Evolutionary conservation across 495 filamentous ascomycete genomes (phyloP).

Genomic region (Penicillium robsamsonii): DNA sequence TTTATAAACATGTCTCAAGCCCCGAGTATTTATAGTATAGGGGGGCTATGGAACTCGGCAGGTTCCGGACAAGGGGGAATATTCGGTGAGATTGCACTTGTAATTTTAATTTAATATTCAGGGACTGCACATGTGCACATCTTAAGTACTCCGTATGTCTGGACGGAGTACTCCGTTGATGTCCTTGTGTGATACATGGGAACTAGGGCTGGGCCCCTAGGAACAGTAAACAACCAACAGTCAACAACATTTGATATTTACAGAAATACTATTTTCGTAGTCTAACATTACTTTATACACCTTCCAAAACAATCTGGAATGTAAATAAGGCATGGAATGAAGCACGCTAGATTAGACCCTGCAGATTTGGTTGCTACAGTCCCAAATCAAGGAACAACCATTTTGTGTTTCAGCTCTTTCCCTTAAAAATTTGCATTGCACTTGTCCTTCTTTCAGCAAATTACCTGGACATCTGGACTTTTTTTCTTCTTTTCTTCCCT

Average conservation of each 20-base stretch:
- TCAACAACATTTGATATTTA: background rate
- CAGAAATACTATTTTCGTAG: too few species aligned
- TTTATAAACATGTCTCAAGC: constrained; percentile 6
- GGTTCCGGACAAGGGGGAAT: constrained; percentile 11
- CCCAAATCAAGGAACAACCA: constrained; percentile 16
- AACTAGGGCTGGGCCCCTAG: constrained; percentile 11
- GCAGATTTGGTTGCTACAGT: constrained; percentile 19
- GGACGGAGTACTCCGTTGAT: background rate
- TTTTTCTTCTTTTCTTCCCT: constrained; percentile 1
- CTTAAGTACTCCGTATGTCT: too few species aligned
- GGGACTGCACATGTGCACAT: background rate
- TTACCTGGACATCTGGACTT: too few species aligned
- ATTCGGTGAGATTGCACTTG: background rate
- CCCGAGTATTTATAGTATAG: constrained; percentile 1
- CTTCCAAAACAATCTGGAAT: constrained; percentile 1
- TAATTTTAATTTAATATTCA: background rate
- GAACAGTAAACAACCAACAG: too few species aligned
- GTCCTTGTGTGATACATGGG: too few species aligned
- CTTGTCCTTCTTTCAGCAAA: too few species aligned
- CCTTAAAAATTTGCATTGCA: too few species aligned
- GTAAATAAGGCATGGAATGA: constrained; percentile 3
- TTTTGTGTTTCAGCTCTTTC: background rate
- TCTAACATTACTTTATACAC: too few species aligned
- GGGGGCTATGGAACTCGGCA: constrained; percentile 15
- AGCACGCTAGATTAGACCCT: constrained; percentile 6